These are phyloP conservation scores for Nannochloropsis salina DNA, from an alignment of 108 stramenopile species.

Conservation along the genomic window DNA sequence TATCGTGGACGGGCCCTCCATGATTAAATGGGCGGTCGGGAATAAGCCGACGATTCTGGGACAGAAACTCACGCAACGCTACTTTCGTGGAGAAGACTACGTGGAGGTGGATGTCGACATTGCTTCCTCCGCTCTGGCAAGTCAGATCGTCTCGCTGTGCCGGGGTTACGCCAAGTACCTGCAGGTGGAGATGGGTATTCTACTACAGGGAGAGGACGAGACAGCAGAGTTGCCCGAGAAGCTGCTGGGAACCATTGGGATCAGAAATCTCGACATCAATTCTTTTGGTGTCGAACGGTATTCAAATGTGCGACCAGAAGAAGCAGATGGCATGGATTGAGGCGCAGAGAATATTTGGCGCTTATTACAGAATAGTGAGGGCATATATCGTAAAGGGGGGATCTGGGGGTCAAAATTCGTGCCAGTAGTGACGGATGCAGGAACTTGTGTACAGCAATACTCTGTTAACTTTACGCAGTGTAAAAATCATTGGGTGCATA, in stretches of 20 bases:
- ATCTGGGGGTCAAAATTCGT: too few species aligned
- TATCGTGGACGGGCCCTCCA: conserved; percentile 56
- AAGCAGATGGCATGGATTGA: too few species aligned
- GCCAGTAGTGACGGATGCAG: too few species aligned
- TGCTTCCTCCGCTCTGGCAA: conserved; percentile 43
- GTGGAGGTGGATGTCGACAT: conserved; percentile 60
- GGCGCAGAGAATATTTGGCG: too few species aligned
- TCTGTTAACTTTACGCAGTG: too few species aligned
- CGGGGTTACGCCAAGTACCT: conserved; percentile 40
- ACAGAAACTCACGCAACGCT: conserved; percentile 53
- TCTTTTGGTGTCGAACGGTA: background rate
- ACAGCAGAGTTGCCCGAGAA: background rate
- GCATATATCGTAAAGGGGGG: too few species aligned
- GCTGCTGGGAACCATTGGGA: background rate
- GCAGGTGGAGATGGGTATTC: conserved; percentile 55
- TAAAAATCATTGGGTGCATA: too few species aligned
- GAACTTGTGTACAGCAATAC: too few species aligned
- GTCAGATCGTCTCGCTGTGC: conserved; percentile 46
- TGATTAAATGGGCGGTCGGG: conserved; percentile 51
- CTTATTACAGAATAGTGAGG: too few species aligned
- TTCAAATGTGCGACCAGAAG: background rate
- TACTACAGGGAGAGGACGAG: conserved; percentile 47
- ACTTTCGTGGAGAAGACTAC: conserved; percentile 50
- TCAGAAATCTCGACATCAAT: background rate
- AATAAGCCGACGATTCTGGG: conserved; percentile 58